Evolutionary conservation across 2,329 filamentous ascomycete species (phyloP), one percentile per base, ranked within the genome.

Genomic region (Apiospora rasikravindrae): DNA sequence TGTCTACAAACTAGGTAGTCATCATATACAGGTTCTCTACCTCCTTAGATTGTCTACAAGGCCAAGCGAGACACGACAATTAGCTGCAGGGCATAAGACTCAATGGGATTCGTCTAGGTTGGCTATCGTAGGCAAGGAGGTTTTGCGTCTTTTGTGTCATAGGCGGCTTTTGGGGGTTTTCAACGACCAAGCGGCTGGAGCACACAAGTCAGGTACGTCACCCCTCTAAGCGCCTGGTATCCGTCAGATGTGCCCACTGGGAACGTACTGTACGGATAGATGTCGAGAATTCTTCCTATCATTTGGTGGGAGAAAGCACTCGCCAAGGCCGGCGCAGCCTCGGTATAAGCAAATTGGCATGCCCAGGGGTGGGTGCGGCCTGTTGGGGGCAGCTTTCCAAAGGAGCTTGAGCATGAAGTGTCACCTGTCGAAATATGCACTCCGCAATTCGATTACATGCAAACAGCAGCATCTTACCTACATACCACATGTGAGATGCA

Each of bases 341-440:
- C 57, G 57, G 57, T 64, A 64, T 64, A 64, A 24, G 57, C 57
- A 40, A 37, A 64, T 64, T 24, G 22, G n/a, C 33, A n/a, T 40
- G 29, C 10, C 19, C 57, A 37, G 29, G 19, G 29, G 53, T 37
- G 33, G 33, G 19, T 40, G 57, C 22, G 33, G 22, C 57, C 33
- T 64, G n/a, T 16, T 64, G 33, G 33, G 33, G 33, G 33, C 22
- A 10, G 57, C 33, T 40, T 40, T 14, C 24, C 57, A 64, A n/a
- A 64, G 14, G 22, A n/a, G 10, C 26, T 14, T 37, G 53, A 22
- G 29, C 19, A 40, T 37, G 19, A 64, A 64, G 57, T 69, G 67
- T 69, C 67, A 69, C 24, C 67, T 49, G 42, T 69, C 24, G 26
- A 69, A 37, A 49, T 69, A 44, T 69, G 67, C 67, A 69, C 67